phyloP scores from a whole-genome alignment of 352 stramenopile species.

The Globisporangium iwayamae region DNA sequence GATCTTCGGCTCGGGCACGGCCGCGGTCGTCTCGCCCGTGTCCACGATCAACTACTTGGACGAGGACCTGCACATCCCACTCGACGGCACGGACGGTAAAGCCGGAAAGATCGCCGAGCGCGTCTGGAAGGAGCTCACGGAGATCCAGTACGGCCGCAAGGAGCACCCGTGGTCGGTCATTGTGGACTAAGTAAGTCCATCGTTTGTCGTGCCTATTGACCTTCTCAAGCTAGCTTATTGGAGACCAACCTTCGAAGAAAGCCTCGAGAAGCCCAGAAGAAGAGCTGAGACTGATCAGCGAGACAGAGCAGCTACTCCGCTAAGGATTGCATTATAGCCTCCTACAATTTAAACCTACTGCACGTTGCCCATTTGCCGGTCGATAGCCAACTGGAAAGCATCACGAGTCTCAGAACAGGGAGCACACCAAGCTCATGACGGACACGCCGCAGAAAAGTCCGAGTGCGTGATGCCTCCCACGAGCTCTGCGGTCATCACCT shows the following conservation, averaged over 20 bases:
- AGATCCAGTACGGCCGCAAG: constrained; percentile 73
- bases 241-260: too few relatives aligned
- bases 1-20: constrained; percentile 95
- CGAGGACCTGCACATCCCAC: constrained; percentile 89
- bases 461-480: neutral
- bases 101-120: constrained; percentile 84
- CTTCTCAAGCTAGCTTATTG: too few relatives aligned
- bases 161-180: constrained; percentile 41
- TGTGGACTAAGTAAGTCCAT: constrained; percentile 21
- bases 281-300: too few relatives aligned
- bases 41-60: constrained; percentile 94
- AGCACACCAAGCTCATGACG: neutral
- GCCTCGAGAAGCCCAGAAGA: too few relatives aligned
- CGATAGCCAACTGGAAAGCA: too few relatives aligned
- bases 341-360: too few relatives aligned
- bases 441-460: neutral
- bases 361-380: too few relatives aligned
- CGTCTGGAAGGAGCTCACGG: constrained; percentile 87
- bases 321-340: too few relatives aligned
- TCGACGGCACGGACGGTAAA: constrained; percentile 79
- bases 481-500: neutral
- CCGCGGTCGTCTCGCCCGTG: constrained; percentile 93
- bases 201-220: neutral
- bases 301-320: too few relatives aligned
- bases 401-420: too few relatives aligned